Conservation (phyloP, 2,329 filamentous ascomycete genomes). For the Magnaporthiopsis incrustans region DNA sequence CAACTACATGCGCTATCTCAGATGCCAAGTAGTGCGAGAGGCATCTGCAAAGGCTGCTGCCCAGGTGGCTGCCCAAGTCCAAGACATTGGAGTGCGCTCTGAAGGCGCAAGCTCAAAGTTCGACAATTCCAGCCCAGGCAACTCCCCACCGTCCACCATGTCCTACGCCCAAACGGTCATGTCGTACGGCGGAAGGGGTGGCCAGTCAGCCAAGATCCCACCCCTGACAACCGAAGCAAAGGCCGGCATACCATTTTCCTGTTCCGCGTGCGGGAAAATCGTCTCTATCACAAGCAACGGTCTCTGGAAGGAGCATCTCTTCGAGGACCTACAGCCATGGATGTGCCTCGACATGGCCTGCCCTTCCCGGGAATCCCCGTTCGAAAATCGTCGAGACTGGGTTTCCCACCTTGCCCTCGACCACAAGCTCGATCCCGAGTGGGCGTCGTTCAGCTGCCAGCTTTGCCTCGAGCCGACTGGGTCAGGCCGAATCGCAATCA, state of each 20-base stretch:
- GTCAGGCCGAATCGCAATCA: not conserved
- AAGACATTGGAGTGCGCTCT: no score
- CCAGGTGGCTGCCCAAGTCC: not conserved
- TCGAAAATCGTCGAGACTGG: constrained; percentile 7
- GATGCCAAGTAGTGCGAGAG: constrained; percentile 5
- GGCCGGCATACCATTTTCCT: constrained; percentile 2
- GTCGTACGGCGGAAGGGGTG: constrained; percentile 7
- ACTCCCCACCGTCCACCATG: not conserved
- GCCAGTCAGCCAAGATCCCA: constrained; percentile 5
- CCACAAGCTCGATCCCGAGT: constrained; percentile 5
- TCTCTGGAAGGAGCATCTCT: constrained; percentile 9
- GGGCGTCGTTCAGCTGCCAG: constrained; percentile 3
- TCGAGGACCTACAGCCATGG: constrained; percentile 8
- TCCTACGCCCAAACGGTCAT: constrained; percentile 9
- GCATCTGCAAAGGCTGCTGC: not conserved
- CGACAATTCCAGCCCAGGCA: constrained; percentile 7
- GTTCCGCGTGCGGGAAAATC: constrained; percentile 1
- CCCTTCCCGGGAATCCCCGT: not conserved
- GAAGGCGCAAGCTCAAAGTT: constrained; percentile 7
- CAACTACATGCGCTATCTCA: constrained; percentile 7
- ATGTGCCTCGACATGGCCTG: constrained; percentile 7
- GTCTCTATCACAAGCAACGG: not conserved
- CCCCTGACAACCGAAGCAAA: constrained; percentile 4
- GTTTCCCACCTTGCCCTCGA: constrained; percentile 5
- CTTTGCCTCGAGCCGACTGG: constrained; percentile 4